Conservation (phyloP, 345 rosid genomes). For the Lepidium africanum region DNA sequence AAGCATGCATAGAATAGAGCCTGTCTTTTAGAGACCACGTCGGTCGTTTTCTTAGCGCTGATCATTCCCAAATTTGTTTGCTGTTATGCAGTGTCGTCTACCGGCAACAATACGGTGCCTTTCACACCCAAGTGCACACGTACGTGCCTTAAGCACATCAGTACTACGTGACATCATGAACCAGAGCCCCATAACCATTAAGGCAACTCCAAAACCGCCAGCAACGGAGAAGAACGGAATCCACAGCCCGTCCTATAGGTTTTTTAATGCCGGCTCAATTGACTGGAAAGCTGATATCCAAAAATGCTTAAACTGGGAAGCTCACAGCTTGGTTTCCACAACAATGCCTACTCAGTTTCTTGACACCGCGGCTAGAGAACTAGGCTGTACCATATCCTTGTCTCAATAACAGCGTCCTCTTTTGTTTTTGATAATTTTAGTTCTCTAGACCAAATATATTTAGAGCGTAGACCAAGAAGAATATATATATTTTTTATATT, state of each 20-base stretch:
- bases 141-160: slow-evolving; percentile 81
- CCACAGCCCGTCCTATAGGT: slow-evolving; percentile 42
- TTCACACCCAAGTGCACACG: slow-evolving; percentile 93
- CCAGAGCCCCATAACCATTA: slow-evolving; percentile 34
- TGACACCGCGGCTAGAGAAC: slow-evolving; percentile 61
- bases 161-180: slow-evolving; percentile 70
- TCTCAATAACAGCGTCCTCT: slow-evolving; percentile 21
- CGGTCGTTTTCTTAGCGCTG: neutral
- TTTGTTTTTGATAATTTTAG: neutral
- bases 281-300: slow-evolving; percentile 82
- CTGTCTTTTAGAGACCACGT: neutral
- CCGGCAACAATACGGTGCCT: slow-evolving; percentile 79
- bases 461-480: slow-evolving; percentile 12
- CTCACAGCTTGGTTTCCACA: slow-evolving; percentile 61
- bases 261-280: slow-evolving; percentile 39
- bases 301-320: slow-evolving; percentile 86
- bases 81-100: slow-evolving; percentile 75
- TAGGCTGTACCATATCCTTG: slow-evolving; percentile 52
- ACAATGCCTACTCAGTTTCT: slow-evolving; percentile 67
- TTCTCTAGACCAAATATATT: neutral
- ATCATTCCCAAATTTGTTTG: neutral
- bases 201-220: slow-evolving; percentile 31
- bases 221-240: slow-evolving; percentile 51
- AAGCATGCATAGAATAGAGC: neutral
- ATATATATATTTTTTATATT: neutral